Evolutionary conservation across 371 early-diverging fungal species (phyloP).

Genomic region (Mortierella sp.): DNA sequence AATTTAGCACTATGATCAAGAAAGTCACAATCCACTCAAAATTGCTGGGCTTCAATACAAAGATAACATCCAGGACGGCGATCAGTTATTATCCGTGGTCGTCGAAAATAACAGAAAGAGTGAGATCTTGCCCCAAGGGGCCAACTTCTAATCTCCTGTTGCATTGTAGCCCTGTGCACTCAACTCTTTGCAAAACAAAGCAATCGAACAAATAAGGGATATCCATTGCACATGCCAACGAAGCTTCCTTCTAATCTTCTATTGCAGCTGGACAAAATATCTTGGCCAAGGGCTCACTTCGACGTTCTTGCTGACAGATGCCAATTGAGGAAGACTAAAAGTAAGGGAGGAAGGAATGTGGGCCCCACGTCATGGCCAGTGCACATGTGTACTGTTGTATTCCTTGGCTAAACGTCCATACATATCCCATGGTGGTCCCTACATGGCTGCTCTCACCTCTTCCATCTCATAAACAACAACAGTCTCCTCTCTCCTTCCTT

Average conservation of each 20-base stretch:
- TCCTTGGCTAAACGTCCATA: background rate
- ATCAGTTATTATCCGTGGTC: too few species aligned
- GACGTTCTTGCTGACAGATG: conserved; percentile 10
- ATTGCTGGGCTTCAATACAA: background rate
- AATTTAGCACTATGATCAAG: background rate
- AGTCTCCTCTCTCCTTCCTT: background rate
- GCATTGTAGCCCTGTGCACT: too few species aligned
- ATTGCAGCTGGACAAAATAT: background rate
- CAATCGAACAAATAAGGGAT: background rate
- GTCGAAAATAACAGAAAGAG: too few species aligned
- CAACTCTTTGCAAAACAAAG: background rate
- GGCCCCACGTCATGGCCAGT: background rate
- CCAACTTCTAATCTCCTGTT: background rate
- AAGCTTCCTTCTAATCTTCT: background rate
- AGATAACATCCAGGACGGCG: background rate
- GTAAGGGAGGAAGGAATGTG: background rate
- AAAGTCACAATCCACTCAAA: background rate
- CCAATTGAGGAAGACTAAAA: background rate
- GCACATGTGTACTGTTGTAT: background rate
- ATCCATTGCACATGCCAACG: background rate
- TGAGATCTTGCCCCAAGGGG: background rate
- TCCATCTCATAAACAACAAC: background rate
- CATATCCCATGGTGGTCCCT: background rate
- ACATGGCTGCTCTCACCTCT: background rate
- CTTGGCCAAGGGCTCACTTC: background rate